Conservation (phyloP, 169 alveolate genomes). For the Blepharisma undulans region DNA sequence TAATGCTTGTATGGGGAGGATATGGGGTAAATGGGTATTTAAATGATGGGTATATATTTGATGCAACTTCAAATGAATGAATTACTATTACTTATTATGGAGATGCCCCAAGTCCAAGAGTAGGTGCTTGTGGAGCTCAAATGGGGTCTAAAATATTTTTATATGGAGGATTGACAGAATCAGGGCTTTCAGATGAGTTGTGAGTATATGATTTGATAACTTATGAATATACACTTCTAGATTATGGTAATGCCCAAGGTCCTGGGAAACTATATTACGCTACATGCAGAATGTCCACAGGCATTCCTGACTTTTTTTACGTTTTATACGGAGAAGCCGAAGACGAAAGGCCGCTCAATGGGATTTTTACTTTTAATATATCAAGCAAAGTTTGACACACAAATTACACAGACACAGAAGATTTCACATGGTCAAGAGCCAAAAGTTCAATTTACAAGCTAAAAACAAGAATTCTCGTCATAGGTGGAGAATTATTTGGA, state of each 20-base stretch:
- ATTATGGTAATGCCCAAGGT: neutral
- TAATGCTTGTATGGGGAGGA: slow-evolving; percentile 28
- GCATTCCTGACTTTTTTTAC: neutral
- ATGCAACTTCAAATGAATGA: neutral
- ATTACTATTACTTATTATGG: neutral
- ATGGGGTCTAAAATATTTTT: neutral
- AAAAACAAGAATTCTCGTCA: neutral
- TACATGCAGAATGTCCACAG: neutral
- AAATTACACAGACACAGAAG: neutral
- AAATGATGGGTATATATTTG: neutral
- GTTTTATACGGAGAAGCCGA: neutral
- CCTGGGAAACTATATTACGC: neutral
- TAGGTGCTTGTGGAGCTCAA: neutral
- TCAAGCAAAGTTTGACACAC: neutral
- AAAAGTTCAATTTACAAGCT: neutral
- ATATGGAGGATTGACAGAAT: neutral
- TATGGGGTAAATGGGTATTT: neutral
- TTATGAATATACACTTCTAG: neutral
- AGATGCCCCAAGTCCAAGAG: neutral
- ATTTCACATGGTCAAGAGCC: neutral
- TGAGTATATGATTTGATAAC: neutral
- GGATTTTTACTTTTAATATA: neutral
- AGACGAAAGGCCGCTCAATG: neutral
- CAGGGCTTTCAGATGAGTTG: neutral
- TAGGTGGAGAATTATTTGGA: neutral